Evolutionary conservation across 2,329 filamentous ascomycete species (phyloP).

Genomic region (Stachybotrys elegans): DNA sequence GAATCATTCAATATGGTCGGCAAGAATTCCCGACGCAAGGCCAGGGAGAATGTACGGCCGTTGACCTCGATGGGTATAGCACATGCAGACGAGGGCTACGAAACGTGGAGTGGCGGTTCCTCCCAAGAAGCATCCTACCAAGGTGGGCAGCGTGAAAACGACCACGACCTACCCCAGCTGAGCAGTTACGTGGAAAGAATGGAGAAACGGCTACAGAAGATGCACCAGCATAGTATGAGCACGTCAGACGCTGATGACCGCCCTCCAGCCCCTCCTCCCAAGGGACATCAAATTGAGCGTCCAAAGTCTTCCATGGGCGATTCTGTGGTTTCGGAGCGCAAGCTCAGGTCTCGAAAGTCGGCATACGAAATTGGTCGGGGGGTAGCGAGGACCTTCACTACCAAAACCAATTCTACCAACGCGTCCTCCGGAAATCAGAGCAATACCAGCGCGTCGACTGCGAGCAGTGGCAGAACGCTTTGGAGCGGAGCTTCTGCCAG

Average conservation of each 20-base stretch:
- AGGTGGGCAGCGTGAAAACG: conserved; percentile 36
- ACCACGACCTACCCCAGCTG: conserved; percentile 61
- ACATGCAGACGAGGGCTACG: conserved; percentile 55
- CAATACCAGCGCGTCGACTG: conserved; percentile 67
- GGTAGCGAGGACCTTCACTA: conserved; percentile 77
- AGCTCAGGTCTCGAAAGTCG: conserved; percentile 62
- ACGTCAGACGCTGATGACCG: conserved; percentile 38
- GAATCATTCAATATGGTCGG: conserved; percentile 68
- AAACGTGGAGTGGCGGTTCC: conserved; percentile 52
- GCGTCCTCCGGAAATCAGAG: conserved; percentile 70
- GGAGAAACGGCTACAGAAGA: conserved; percentile 72
- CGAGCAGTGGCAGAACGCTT: conserved; percentile 75
- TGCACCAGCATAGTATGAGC: conserved; percentile 58
- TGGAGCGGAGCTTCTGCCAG: conserved; percentile 94
- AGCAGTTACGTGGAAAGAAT: conserved; percentile 88
- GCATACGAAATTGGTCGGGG: conserved; percentile 71
- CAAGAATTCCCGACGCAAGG: conserved; percentile 18
- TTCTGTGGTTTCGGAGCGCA: conserved; percentile 33
- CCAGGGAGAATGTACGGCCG: conserved; percentile 35
- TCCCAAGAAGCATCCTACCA: conserved; percentile 42
- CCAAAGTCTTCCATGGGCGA: conserved; percentile 56
- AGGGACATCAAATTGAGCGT: conserved; percentile 44
- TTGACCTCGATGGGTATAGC: conserved; percentile 71
- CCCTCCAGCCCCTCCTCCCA: conserved; percentile 60
- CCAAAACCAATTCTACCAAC: conserved; percentile 78